Base-by-base conservation (phyloP, 2,329 filamentous ascomycete genomes). In the Pestalotiopsis sp. region DNA sequence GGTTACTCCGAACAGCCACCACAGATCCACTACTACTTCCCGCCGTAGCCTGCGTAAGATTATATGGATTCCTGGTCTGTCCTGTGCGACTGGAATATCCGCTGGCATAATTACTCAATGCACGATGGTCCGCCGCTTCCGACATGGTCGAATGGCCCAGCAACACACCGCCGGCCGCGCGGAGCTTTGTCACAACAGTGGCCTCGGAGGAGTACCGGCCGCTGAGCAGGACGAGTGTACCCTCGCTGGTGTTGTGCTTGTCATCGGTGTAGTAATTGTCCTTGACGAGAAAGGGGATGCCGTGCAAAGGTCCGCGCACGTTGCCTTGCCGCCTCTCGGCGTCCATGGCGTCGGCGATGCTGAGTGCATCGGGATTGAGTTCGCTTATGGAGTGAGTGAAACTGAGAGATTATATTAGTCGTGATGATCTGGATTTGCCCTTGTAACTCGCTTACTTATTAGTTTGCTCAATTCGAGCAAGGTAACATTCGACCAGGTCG, bases 231-330 rank as follows among this genome's bases (percentile, higher is more conserved):
- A 89, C 89, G 6, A 38, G 59, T 20, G 25, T 31, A 0, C 27
- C 57, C 14, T 59, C 27, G 27, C 57, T 59, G 20, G 27, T 25
- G 11, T 27, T 25, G 11, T 59, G 57, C 27, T 59, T 27, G 23
- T 27, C 23, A 4, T 59, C 20, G 23, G 57, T 59, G 13, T 36
- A 38, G 36, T 36, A 27, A 12, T 61, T 36, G 75, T 94, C 92
- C 79, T 94, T 94, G 72, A 93, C 87, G 2, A 92, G 83, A 76
- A 92, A 92, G 0, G 92, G 92, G 58, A 95, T 92, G 3, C 92
- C 92, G 76, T 94, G 92, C 1, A 95, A 83, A 1, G 88, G 88
- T 1, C 91, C 87, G n/a, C 90, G 86, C 11, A 90, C 77, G 52
- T 81, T 82, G 31, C 90, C 90, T 1, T 80, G 73, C 13, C 76